Evolutionary conservation across 2,329 filamentous ascomycete genomes (phyloP).

Genomic region (Diaporthe sp.): DNA sequence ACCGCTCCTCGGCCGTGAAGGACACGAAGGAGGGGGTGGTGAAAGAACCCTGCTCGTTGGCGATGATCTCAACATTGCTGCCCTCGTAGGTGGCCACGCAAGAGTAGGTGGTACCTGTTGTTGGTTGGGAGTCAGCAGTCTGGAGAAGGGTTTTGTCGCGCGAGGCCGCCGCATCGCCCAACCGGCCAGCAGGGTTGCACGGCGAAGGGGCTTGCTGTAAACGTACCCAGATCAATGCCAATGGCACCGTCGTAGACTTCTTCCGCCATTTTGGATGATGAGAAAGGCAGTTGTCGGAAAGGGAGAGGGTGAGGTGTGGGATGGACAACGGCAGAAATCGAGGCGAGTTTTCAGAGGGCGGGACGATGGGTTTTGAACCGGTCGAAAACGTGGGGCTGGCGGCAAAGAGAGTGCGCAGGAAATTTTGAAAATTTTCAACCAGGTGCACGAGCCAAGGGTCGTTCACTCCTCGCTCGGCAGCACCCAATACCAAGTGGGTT

Average conservation of each 20-base stretch:
- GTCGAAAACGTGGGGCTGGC: conserved; percentile 39
- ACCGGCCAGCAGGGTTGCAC: background rate
- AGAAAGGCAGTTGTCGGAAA: conserved; percentile 34
- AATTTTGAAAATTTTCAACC: conserved; percentile 41
- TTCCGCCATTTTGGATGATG: conserved; percentile 81
- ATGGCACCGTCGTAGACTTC: conserved; percentile 99
- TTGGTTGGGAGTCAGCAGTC: conserved; percentile 45
- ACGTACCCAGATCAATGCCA: conserved; percentile 98
- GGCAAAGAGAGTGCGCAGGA: conserved; percentile 35
- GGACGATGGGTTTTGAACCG: conserved; percentile 40
- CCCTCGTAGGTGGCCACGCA: conserved; percentile 99
- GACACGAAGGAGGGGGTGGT: conserved; percentile 99
- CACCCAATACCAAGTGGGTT: background rate
- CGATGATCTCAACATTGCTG: conserved; percentile 99
- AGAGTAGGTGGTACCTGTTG: conserved; percentile 96
- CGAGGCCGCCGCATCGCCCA: conserved; percentile 17
- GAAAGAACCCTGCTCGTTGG: conserved; percentile 99
- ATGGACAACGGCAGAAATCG: conserved; percentile 35
- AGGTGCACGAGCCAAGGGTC: conserved; percentile 36
- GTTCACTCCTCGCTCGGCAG: background rate
- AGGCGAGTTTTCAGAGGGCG: conserved; percentile 34
- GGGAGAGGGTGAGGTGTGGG: conserved; percentile 33
- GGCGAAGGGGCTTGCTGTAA: background rate
- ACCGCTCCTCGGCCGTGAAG: conserved; percentile 98
- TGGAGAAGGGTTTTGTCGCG: background rate